Evolutionary conservation across 345 rosid species (phyloP), one percentile per base, ranked within the genome.

Genomic region (Combretum micranthum): DNA sequence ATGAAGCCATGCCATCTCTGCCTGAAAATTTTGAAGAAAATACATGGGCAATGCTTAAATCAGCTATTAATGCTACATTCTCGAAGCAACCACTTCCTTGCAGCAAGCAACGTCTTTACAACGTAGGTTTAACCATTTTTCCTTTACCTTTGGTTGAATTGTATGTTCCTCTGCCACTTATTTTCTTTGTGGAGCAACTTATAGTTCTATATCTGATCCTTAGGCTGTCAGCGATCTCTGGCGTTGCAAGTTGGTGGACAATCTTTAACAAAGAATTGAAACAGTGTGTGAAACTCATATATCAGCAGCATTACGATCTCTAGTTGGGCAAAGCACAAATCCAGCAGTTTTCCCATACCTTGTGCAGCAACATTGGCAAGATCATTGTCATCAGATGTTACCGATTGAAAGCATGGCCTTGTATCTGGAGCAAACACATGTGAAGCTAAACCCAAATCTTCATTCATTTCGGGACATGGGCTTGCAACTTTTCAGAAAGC

Each of bases 401-500:
- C 86, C 77, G 96, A 93, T 93, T 65, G 96, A 97, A 67, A 73
- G 91, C 67, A 93, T 93, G 77, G 97, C 99, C 65, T 83, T 93
- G 79, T 72, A 73, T 71, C 77, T 93, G 15, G 99, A 93, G 75
- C 80, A 91, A 69, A 89, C 91, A 44, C 89, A 89, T 64, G 97
- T 89, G 62, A 93, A 89, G 74, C 97, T 83, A 68, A 87, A 78
- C 64, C 81, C 91, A 50, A 82, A 75, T 76, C 84, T 87, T 49
- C 83, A 84, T 17, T 93, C 97, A 0, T 66, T 93, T 58, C 89
- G 99, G 99, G 97, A 89, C 73, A 89, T 89, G 99, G 99, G 99
- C 57, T 75, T 93, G 83, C 97, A 85, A 57, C 96, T 93, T 64
- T 93, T 93, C 69, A 75, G 92, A 50, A 89, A 87, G 76, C 85